Percentiles rank a stretch among this genome's conserved stretches.
Conservation (phyloP, 176 grass and related monocot genomes). For the Panicum miliaceum region DNA sequence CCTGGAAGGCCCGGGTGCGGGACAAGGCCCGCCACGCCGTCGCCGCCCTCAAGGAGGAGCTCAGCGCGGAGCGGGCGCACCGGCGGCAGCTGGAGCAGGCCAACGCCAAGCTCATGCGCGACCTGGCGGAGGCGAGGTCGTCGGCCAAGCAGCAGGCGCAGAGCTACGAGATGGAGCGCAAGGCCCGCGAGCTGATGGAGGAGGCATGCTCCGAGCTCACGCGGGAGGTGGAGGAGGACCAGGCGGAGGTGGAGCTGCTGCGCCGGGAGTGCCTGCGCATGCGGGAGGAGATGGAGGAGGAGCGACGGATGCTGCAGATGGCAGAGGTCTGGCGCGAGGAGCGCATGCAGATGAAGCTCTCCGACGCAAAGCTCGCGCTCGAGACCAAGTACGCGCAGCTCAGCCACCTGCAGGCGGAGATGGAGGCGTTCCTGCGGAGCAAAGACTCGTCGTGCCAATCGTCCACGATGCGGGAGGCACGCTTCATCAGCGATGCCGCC, state of each 20-base stretch:
- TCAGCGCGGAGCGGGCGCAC: conserved; percentile 37
- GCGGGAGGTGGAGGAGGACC: conserved; percentile 65
- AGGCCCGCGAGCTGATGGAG: conserved; percentile 70
- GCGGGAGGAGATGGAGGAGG: conserved; percentile 65
- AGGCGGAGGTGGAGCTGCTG: conserved; percentile 58
- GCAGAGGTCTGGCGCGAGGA: conserved; percentile 72
- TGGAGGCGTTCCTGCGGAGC: conserved; percentile 49
- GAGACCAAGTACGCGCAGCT: conserved; percentile 50
- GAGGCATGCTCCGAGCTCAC: conserved; percentile 60
- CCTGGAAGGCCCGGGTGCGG: conserved; percentile 41
- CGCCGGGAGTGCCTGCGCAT: conserved; percentile 51
- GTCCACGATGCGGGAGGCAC: too few relatives aligned
- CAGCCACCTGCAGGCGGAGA: conserved; percentile 43
- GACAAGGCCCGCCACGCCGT: conserved; percentile 31
- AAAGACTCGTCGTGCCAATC: too few relatives aligned
- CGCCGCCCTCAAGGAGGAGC: conserved; percentile 3
- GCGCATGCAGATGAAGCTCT: conserved; percentile 66
- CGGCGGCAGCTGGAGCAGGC: conserved; percentile 47
- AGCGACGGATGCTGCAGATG: conserved; percentile 68
- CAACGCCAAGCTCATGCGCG: conserved; percentile 40
- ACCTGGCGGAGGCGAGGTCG: conserved; percentile 16
- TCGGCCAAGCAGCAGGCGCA: conserved; percentile 36
- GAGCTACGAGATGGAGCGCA: conserved; percentile 53
- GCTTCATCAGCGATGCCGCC: not conserved
- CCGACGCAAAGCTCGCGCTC: conserved; percentile 48